Evolutionary conservation across 805 yeast species (phyloP).

Genomic region (Yamadazyma ubonensis): DNA sequence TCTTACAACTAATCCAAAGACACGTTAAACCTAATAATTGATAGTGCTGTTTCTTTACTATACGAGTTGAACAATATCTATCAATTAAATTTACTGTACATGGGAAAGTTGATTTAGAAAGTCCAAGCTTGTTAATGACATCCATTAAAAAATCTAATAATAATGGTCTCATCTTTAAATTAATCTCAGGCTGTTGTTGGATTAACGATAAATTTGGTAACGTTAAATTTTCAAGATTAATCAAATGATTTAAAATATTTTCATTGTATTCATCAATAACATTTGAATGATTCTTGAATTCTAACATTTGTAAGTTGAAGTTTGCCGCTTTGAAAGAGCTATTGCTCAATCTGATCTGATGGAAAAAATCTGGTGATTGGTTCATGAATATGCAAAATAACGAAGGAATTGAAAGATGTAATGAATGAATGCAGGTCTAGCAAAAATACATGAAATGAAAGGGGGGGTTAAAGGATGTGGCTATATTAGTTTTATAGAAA

Average conservation of each 20-base stretch:
- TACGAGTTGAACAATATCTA: conserved; percentile 44
- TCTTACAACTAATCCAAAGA: conserved; percentile 45
- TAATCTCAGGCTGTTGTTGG: conserved; percentile 48
- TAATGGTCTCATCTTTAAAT: conserved; percentile 43
- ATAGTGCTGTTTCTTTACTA: conserved; percentile 46
- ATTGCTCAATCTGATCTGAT: conserved; percentile 31
- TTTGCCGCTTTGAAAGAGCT: conserved; percentile 38
- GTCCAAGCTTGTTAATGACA: conserved; percentile 40
- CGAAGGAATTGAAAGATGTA: conserved; percentile 2
- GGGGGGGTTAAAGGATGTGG: background rate
- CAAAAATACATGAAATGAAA: background rate
- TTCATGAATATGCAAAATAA: conserved; percentile 11
- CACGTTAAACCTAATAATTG: conserved; percentile 45
- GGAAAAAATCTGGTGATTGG: conserved; percentile 33
- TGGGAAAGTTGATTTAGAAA: conserved; percentile 43
- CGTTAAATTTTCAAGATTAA: conserved; percentile 27
- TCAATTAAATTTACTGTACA: conserved; percentile 46
- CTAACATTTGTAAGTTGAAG: conserved; percentile 45
- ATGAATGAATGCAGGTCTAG: conserved; percentile 11
- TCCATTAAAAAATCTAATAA: conserved; percentile 45
- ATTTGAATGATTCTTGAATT: conserved; percentile 44
- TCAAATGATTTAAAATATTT: conserved; percentile 40
- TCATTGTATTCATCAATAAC: conserved; percentile 46
- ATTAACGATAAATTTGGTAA: conserved; percentile 35
- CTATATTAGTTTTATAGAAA: background rate